phyloP scores from a whole-genome alignment of 495 filamentous ascomycete species.

The Xylaria venustula region DNA sequence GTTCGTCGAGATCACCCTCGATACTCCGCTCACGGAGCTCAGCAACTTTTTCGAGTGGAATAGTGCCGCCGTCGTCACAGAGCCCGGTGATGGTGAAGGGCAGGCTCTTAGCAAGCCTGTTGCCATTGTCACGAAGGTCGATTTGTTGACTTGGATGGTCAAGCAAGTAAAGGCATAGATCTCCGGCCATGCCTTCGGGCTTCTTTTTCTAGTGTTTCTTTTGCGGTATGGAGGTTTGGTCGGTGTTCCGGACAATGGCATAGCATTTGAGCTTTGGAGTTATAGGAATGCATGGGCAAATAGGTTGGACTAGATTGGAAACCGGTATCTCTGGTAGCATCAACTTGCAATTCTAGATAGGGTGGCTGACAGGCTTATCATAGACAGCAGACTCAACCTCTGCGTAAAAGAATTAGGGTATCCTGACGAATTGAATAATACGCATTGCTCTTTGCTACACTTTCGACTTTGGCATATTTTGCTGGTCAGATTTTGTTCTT shows the following conservation, averaged over 20 bases:
- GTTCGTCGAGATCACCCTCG: conserved; percentile 90
- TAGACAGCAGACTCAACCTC: conserved; percentile 14
- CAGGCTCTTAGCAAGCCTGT: conserved; percentile 67
- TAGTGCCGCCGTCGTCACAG: conserved; percentile 88
- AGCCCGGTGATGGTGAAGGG: conserved; percentile 51
- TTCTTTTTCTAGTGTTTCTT: not conserved
- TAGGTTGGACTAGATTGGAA: not conserved
- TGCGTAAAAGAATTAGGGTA: not conserved
- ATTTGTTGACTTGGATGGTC: conserved; percentile 89
- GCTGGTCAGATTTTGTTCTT: not conserved
- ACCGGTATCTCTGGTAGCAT: not conserved
- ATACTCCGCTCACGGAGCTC: conserved; percentile 79
- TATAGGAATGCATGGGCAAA: not conserved
- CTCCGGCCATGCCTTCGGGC: not conserved
- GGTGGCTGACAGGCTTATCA: not conserved
- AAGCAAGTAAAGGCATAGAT: conserved; percentile 57
- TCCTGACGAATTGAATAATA: not conserved
- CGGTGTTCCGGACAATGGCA: conserved; percentile 15
- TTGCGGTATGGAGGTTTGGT: conserved; percentile 2
- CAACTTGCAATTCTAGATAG: conserved; percentile 16
- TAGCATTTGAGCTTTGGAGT: conserved; percentile 6
- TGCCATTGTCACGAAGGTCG: conserved; percentile 94
- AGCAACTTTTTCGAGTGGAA: conserved; percentile 98
- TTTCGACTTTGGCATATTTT: not conserved
- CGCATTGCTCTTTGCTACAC: not conserved